A percentile compares a stretch with the other conserved stretches of the same genome.
Conservation (phyloP, 352 stramenopile genomes). For the Stramenopiles sp. region DNA sequence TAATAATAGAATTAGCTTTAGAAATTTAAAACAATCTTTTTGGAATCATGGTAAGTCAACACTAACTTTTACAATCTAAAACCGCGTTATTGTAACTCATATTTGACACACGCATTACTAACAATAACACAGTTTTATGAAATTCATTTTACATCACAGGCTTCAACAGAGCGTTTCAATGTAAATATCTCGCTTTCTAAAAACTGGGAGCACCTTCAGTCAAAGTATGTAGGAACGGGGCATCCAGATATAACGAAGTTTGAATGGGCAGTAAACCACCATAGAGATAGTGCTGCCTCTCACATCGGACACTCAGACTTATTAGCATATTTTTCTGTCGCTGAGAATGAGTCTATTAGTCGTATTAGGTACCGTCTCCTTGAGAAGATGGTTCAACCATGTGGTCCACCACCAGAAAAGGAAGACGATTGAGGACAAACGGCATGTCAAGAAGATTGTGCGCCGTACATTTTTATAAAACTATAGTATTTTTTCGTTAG, state of each 20-base stretch:
- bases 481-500: too few relatives aligned
- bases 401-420: slow-evolving; percentile 26
- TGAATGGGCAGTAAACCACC: slow-evolving; percentile 89
- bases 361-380: slow-evolving; percentile 51
- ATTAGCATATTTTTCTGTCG: slow-evolving; percentile 78
- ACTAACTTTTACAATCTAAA: too few relatives aligned
- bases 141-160: too few relatives aligned
- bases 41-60: too few relatives aligned
- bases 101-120: too few relatives aligned
- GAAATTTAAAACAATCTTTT: too few relatives aligned
- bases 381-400: slow-evolving; percentile 63
- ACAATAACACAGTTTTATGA: too few relatives aligned
- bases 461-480: too few relatives aligned
- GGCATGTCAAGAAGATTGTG: too few relatives aligned
- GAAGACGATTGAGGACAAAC: too few relatives aligned
- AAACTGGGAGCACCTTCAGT: slow-evolving; percentile 61
- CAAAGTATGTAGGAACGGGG: slow-evolving; percentile 66
- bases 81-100: too few relatives aligned
- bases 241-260: slow-evolving; percentile 72
- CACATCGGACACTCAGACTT: slow-evolving; percentile 88
- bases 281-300: slow-evolving; percentile 80
- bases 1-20: too few relatives aligned
- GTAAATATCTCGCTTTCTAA: slow-evolving; percentile 29
- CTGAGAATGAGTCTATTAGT: slow-evolving; percentile 76
- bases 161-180: slow-evolving; percentile 34